A percentile compares a stretch with the other conserved stretches of the same genome.
Evolutionary conservation across 805 yeast species (phyloP).

Genomic region (Wickerhamiella lipophila): DNA sequence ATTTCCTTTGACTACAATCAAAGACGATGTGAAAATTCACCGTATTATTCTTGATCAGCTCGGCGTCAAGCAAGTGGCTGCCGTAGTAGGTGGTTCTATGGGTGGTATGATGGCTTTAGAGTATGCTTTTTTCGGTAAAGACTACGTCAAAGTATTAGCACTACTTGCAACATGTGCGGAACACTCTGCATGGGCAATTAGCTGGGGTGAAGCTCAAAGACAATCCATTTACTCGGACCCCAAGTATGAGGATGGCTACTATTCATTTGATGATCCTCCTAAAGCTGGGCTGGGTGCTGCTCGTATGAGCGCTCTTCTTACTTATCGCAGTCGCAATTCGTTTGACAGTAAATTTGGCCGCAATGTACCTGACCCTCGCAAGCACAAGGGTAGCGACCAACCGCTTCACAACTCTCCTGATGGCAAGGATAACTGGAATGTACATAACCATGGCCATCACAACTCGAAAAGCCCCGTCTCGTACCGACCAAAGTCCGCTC

Average conservation of each 20-base stretch:
- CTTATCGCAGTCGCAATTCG: constrained; percentile 83
- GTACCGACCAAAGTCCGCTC: constrained; percentile 26
- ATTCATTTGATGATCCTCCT: constrained; percentile 67
- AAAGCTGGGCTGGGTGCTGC: constrained; percentile 85
- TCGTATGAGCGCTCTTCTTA: constrained; percentile 88
- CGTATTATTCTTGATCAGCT: constrained; percentile 62
- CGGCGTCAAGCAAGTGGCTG: constrained; percentile 67
- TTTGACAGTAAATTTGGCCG: constrained; percentile 91
- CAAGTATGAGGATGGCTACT: constrained; percentile 81
- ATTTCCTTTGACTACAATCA: constrained; percentile 84
- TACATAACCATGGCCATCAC: constrained; percentile 75
- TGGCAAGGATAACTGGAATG: constrained; percentile 59
- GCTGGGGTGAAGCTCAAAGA: constrained; percentile 98
- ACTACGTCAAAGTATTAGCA: constrained; percentile 56
- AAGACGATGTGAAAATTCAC: constrained; percentile 82
- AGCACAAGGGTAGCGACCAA: constrained; percentile 29
- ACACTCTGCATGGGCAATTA: constrained; percentile 96
- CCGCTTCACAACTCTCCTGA: constrained; percentile 22
- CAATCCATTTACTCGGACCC: constrained; percentile 95
- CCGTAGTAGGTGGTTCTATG: constrained; percentile 95
- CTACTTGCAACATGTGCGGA: constrained; percentile 90
- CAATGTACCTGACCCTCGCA: constrained; percentile 42
- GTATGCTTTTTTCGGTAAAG: constrained; percentile 58
- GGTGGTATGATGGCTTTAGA: constrained; percentile 96
- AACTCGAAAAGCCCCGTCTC: constrained; percentile 16